Base-by-base conservation (phyloP, 1,139 yeast genomes). In the Taiozyma sp. region DNA sequence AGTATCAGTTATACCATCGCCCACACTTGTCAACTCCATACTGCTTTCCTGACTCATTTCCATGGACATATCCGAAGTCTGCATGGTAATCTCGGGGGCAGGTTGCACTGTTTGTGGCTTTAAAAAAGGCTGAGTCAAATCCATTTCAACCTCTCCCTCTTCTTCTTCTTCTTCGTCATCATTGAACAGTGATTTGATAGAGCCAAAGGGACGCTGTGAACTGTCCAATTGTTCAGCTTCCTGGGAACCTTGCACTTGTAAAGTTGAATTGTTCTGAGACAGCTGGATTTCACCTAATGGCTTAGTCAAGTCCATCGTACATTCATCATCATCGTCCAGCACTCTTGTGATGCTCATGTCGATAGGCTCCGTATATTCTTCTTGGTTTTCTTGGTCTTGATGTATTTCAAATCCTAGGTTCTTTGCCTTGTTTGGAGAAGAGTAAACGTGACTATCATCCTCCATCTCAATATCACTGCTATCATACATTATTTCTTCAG, bases 271-370 rank as follows among this genome's bases (percentile, higher is more conserved):
- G 26, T 26, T 40, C 16, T 32, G 50, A 16, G 53, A 16, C 37
- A 48, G 49, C 42, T 56, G 57, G 21, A 62, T 61, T 10, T 43
- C 45, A n/a, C 63, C 61, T 47, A 62, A 48, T 2, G 59, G 60
- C 32, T 57, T 59, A 0, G 68, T 66, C 41, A 66, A 58, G 9
- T 66, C 69, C 69, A 66, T 66, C 0, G 69, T 65, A 22, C 57
- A 61, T 10, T 59, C 62, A 9, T 53, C 59, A 11, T 55, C 53
- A 47, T 56, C 41, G 21, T 48, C 57, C 32, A 42, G 30, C 13
- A 42, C 47, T 45, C 56, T 53, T 29, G 59, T 47, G 26, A 54
- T 45, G 37, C 61, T 55, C 51, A 59, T 48, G 43, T 61, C 65
- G 49, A 56, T 49, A 4, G 59, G 46, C 9, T 55, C 60, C 14